Percentiles rank a stretch among this genome's conserved stretches.
phyloP scores from a whole-genome alignment of 371 early-diverging fungal genomes.

The Mycotypha africana region DNA sequence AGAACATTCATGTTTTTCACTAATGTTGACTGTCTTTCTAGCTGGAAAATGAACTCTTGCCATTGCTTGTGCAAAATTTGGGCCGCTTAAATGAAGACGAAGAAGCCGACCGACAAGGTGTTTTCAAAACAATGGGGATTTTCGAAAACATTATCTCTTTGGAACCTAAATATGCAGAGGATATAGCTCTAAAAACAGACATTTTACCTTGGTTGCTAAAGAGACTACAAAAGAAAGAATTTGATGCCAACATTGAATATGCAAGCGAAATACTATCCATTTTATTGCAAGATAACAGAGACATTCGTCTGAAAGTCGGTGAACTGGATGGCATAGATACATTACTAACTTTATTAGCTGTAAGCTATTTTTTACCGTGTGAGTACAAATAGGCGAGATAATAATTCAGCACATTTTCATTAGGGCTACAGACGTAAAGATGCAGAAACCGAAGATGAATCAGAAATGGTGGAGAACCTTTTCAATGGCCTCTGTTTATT shows the following conservation, averaged over 20 bases:
- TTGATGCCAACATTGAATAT: constrained; percentile 80
- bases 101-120: constrained; percentile 79
- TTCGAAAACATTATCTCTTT: constrained; percentile 82
- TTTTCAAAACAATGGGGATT: constrained; percentile 80
- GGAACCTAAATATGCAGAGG: constrained; percentile 61
- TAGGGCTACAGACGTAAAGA: constrained; percentile 67
- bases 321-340: constrained; percentile 70
- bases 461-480: constrained; percentile 86
- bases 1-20: too few relatives aligned
- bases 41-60: constrained; percentile 69
- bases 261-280: constrained; percentile 84
- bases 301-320: constrained; percentile 59
- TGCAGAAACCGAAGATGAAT: constrained; percentile 79
- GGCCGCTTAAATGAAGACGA: constrained; percentile 74
- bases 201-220: constrained; percentile 71
- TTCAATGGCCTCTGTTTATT: constrained; percentile 76
- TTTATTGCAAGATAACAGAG: constrained; percentile 67
- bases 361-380: constrained; percentile 13
- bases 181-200: constrained; percentile 56
- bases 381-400: too few relatives aligned
- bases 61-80: constrained; percentile 76
- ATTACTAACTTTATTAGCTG: constrained; percentile 60
- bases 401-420: neutral
- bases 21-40: constrained; percentile 17
- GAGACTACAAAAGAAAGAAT: constrained; percentile 53